phyloP scores from a whole-genome alignment of 305 asterid genomes.

The Caryopteris hybrid region DNA sequence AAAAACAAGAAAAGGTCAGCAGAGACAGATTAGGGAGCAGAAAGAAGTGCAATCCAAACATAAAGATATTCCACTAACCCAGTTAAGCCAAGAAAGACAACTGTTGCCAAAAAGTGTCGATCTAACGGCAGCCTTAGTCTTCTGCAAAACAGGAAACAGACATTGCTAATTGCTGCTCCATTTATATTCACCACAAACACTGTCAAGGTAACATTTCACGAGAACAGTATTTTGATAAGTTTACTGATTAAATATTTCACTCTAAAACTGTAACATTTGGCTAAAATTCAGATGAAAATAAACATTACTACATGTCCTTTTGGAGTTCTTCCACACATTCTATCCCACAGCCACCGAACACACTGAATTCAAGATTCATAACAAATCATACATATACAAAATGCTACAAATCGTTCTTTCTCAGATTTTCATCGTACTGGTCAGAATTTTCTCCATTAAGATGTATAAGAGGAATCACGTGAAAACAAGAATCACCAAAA shows the following conservation, averaged over 20 bases:
- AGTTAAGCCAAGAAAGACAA: conserved; percentile 79
- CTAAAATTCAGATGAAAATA: no score
- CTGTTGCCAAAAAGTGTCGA: conserved; percentile 41
- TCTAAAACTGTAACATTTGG: no score
- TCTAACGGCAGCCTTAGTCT: conserved; percentile 56
- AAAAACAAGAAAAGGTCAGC: background rate
- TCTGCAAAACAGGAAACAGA: conserved; percentile 41
- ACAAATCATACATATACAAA: background rate
- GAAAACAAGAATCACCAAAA: no score
- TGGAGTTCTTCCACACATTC: no score
- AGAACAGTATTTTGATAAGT: background rate
- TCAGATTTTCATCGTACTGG: no score
- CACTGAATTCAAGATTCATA: background rate
- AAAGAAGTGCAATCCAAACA: background rate
- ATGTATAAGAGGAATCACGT: no score
- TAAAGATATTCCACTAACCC: conserved; percentile 50
- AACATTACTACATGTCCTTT: no score
- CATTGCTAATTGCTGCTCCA: background rate
- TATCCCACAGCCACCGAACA: background rate
- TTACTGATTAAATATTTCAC: no score
- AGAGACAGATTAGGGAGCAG: background rate
- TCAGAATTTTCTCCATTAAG: no score
- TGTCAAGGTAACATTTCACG: conserved; percentile 2
- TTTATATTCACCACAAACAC: background rate
- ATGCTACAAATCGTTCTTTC: background rate